Evolutionary conservation across 2,329 filamentous ascomycete genomes (phyloP).

Genomic region (Pezicula carpinea): DNA sequence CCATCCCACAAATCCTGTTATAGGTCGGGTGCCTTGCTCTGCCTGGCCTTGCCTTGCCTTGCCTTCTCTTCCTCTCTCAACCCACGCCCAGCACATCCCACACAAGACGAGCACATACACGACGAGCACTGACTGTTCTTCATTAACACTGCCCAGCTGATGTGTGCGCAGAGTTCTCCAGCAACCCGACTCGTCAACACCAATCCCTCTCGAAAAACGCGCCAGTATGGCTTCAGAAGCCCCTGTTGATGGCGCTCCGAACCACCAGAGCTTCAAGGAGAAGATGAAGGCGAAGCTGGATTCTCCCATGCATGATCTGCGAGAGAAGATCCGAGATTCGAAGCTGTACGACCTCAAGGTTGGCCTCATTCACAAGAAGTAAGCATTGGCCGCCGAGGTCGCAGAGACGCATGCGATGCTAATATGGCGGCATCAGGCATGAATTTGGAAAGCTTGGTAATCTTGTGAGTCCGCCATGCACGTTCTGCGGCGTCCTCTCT

Average conservation of each 20-base stretch:
- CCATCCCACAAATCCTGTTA: too few species aligned
- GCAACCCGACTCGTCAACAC: too few species aligned
- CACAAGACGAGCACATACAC: too few species aligned
- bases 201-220: too few species aligned
- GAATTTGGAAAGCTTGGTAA: slow-evolving; percentile 61
- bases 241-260: slow-evolving; percentile 23
- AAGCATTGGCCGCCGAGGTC: slow-evolving; percentile 9
- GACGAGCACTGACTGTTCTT: too few species aligned
- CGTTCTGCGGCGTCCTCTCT: too few species aligned
- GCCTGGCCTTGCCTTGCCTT: too few species aligned
- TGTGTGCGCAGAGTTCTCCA: background rate
- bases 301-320: slow-evolving; percentile 39
- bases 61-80: too few species aligned
- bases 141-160: background rate
- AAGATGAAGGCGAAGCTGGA: slow-evolving; percentile 41
- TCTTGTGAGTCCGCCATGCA: slow-evolving; percentile 38
- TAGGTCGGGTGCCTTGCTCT: too few species aligned
- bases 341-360: slow-evolving; percentile 55
- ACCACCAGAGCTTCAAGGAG: slow-evolving; percentile 9
- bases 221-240: slow-evolving; percentile 20
- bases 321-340: slow-evolving; percentile 48
- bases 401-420: background rate
- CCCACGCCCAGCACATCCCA: too few species aligned
- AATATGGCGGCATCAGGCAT: slow-evolving; percentile 33
- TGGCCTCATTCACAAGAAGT: slow-evolving; percentile 56